Conservation (phyloP, 176 grass and related monocot species). For the Pontederia paniculata region DNA sequence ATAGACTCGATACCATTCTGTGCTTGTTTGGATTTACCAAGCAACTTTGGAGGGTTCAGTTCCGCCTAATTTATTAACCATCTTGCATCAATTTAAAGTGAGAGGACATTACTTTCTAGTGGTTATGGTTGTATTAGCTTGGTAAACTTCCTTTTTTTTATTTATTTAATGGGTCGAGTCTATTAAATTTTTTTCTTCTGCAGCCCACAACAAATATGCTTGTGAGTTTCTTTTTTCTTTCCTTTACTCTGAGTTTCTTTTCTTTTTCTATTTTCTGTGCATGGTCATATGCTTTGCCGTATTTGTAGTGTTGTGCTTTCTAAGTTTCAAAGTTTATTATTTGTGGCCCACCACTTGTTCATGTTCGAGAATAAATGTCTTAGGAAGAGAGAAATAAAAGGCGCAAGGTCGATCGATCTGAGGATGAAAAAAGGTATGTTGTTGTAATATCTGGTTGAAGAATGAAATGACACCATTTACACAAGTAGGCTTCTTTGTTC, state of each 20-base stretch:
- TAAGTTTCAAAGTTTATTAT: slow-evolving; percentile 17
- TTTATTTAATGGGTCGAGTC: no score
- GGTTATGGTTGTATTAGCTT: no score
- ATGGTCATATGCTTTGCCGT: slow-evolving; percentile 12
- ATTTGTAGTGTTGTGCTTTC: slow-evolving; percentile 17
- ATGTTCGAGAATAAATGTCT: neutral
- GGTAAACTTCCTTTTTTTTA: no score
- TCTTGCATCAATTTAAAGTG: no score
- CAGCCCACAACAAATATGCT: no score
- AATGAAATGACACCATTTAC: neutral
- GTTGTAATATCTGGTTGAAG: slow-evolving; percentile 1
- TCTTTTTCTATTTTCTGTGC: slow-evolving; percentile 17
- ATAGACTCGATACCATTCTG: no score
- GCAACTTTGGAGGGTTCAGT: no score
- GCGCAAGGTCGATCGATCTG: slow-evolving; percentile 42
- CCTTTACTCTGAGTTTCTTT: slow-evolving; percentile 13
- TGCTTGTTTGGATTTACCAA: no score
- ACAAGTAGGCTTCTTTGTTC: neutral
- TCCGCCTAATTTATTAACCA: no score
- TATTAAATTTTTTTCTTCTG: no score
- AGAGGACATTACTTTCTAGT: no score
- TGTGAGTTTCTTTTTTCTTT: neutral
- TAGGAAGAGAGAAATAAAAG: slow-evolving; percentile 86
- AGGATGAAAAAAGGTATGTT: slow-evolving; percentile 51
- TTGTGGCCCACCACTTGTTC: slow-evolving; percentile 12